Conservation (phyloP, 2,329 filamentous ascomycete species). For the Xylaria hypoxylon region DNA sequence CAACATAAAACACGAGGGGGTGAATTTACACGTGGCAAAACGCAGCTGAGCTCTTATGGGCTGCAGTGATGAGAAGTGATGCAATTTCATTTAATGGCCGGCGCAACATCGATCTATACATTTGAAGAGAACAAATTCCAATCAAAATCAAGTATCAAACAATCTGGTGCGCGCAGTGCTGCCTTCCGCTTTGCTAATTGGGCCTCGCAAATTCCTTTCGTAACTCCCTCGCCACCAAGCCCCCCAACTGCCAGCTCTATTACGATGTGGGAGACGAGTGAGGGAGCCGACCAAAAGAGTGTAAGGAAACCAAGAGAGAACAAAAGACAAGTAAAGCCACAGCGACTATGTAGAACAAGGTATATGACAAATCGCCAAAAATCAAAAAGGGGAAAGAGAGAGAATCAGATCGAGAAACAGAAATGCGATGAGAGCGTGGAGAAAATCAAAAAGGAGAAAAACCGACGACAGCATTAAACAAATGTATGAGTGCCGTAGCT, state of each 20-base stretch:
- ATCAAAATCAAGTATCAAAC: conserved; percentile 43
- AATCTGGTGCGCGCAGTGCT: conserved; percentile 48
- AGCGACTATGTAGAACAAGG: conserved; percentile 68
- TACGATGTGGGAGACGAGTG: conserved; percentile 33
- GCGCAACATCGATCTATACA: conserved; percentile 48
- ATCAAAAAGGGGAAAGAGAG: conserved; percentile 39
- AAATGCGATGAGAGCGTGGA: not conserved
- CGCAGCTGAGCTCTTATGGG: not conserved
- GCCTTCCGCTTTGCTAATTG: conserved; percentile 28
- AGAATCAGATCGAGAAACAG: conserved; percentile 34
- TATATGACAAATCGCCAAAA: conserved; percentile 59
- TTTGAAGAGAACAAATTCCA: conserved; percentile 43
- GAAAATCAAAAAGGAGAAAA: conserved; percentile 39
- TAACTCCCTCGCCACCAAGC: conserved; percentile 41
- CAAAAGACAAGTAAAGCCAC: conserved; percentile 32
- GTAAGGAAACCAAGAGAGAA: conserved; percentile 36
- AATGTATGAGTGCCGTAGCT: conserved; percentile 58
- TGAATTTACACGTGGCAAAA: not conserved
- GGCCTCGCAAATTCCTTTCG: conserved; percentile 22
- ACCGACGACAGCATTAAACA: conserved; percentile 55
- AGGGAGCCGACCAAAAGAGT: conserved; percentile 25
- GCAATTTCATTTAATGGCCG: conserved; percentile 39
- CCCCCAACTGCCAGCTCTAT: conserved; percentile 44
- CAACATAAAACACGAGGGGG: too few species aligned
- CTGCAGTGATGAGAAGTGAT: conserved; percentile 41